phyloP scores from a whole-genome alignment of 2,329 filamentous ascomycete genomes.

The Epichloe glyceriae region DNA sequence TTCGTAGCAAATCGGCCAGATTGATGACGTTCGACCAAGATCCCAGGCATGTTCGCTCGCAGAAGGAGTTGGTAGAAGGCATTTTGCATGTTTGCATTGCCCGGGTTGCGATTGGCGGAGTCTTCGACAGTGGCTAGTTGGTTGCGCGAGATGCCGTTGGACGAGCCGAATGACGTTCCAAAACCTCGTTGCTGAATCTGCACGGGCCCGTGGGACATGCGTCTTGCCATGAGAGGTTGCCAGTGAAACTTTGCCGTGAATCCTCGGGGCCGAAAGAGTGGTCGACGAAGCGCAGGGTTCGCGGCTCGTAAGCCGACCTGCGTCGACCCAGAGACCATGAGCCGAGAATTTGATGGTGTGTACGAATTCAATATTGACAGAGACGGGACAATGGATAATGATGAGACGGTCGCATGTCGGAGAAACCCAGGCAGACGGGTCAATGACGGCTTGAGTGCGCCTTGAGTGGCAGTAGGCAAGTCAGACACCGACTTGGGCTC shows the following conservation, averaged over 20 bases:
- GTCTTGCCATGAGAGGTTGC: constrained; percentile 10
- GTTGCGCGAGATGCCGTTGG: constrained; percentile 41
- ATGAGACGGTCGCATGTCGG: constrained; percentile 10
- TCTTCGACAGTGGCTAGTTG: constrained; percentile 78
- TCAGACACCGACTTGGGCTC: constrained; percentile 1
- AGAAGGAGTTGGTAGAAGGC: constrained; percentile 87
- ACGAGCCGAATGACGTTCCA: constrained; percentile 24
- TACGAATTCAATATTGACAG: background rate
- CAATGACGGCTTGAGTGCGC: constrained; percentile 7
- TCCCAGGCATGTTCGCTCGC: constrained; percentile 84
- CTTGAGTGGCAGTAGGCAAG: constrained; percentile 5
- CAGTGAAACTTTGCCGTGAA: constrained; percentile 6
- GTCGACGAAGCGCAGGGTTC: constrained; percentile 15
- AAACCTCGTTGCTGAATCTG: constrained; percentile 16
- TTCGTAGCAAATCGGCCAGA: constrained; percentile 77
- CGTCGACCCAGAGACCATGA: constrained; percentile 13
- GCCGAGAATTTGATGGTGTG: constrained; percentile 8
- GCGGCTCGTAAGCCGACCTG: constrained; percentile 18
- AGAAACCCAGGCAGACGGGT: constrained; percentile 17
- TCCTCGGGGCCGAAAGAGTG: constrained; percentile 11
- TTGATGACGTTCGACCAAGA: constrained; percentile 81
- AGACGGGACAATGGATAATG: background rate
- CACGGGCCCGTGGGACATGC: constrained; percentile 5
- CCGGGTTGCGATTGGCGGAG: constrained; percentile 83
- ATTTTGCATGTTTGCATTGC: constrained; percentile 77